Evolutionary conservation across 768 basidiomycete species (phyloP).

Genomic region (Cytidiella melzeri): DNA sequence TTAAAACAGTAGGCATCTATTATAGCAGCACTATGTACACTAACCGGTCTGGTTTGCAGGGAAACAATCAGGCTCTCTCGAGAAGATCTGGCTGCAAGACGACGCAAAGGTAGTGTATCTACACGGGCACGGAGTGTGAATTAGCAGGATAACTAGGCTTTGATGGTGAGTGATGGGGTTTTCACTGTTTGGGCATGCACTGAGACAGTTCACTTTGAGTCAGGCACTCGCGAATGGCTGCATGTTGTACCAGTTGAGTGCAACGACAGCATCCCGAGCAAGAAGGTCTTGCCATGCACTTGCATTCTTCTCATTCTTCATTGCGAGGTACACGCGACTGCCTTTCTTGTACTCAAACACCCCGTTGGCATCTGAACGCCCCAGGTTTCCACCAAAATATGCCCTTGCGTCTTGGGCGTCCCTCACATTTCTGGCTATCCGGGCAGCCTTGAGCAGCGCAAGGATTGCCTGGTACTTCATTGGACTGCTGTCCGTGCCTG

Average conservation of each 20-base stretch:
- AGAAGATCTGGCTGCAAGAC: not conserved
- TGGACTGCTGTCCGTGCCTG: slow-evolving; percentile 2
- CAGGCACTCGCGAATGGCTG: too few relatives aligned
- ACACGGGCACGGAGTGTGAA: too few relatives aligned
- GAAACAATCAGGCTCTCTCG: not conserved
- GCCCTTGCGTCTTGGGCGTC: slow-evolving; percentile 8
- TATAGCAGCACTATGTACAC: not conserved
- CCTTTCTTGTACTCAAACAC: slow-evolving; percentile 11
- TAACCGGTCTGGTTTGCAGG: not conserved
- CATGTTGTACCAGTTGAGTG: too few relatives aligned
- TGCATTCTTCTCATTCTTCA: slow-evolving; percentile 9
- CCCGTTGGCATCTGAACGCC: not conserved
- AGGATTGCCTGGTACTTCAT: slow-evolving; percentile 11
- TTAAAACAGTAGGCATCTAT: not conserved
- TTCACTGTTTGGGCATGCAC: not conserved
- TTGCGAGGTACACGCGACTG: not conserved
- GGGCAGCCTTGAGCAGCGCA: not conserved
- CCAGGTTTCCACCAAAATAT: slow-evolving; percentile 11
- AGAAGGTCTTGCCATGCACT: slow-evolving; percentile 10
- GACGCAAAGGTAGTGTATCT: too few relatives aligned
- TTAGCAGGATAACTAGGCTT: too few relatives aligned
- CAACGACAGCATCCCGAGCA: too few relatives aligned
- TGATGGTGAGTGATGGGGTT: not conserved
- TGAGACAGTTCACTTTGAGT: not conserved
- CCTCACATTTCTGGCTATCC: not conserved